A percentile compares a stretch with the other conserved stretches of the same genome.
phyloP scores from a whole-genome alignment of 139 green algal species.

The Astrephomene gubernaculifera region DNA sequence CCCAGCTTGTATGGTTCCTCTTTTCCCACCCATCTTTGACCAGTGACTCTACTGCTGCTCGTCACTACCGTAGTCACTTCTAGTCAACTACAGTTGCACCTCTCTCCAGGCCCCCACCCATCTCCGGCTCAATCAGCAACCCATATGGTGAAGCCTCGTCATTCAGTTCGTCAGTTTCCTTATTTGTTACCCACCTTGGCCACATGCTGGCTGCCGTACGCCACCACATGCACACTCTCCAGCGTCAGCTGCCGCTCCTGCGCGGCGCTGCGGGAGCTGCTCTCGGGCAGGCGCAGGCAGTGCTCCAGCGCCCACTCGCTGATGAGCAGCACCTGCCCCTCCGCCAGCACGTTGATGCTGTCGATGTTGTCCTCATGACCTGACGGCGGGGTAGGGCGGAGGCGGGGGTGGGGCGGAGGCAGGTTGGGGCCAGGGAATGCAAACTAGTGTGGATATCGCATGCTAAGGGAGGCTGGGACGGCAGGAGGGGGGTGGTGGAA shows the following conservation, averaged over 20 bases:
- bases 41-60: too few species aligned
- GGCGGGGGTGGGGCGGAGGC: background rate
- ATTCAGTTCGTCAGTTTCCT: too few species aligned
- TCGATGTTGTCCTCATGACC: slow-evolving; percentile 20
- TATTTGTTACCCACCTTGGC: background rate
- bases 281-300: background rate
- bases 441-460: background rate
- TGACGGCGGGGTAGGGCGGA: too few species aligned
- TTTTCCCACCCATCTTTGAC: too few species aligned
- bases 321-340: slow-evolving; percentile 2
- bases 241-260: background rate
- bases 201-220: background rate
- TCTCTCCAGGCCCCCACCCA: too few species aligned
- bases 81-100: too few species aligned
- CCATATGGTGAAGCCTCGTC: too few species aligned
- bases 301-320: slow-evolving; percentile 30
- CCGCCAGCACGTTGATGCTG: background rate
- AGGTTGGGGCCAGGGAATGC: background rate
- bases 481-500: background rate
- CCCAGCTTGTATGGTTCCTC: too few species aligned
- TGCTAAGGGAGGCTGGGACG: background rate
- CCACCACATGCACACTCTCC: background rate
- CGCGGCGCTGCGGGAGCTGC: background rate
- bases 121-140: too few species aligned
- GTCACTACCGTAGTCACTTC: too few species aligned